Percentiles rank a stretch among this genome's conserved stretches.
Evolutionary conservation across 192 early-diverging fungal species (phyloP).

Genomic region (Coemansia sp.): DNA sequence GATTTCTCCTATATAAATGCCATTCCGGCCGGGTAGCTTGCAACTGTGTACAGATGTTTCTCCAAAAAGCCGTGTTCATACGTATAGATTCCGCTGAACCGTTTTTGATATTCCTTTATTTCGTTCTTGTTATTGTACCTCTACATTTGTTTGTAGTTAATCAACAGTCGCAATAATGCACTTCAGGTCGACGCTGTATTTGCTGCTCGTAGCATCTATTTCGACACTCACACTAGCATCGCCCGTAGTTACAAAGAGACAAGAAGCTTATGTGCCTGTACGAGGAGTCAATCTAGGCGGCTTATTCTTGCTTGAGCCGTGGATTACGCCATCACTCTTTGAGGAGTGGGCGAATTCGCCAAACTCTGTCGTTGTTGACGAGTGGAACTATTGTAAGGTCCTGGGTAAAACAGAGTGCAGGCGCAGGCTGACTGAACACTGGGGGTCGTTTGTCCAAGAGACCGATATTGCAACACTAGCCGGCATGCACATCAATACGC

Average conservation of each 20-base stretch:
- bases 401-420: constrained; percentile 60
- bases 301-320: constrained; percentile 68
- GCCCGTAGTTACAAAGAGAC: background rate
- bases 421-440: constrained; percentile 57
- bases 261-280: constrained; percentile 32
- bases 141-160: constrained; percentile 3
- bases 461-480: constrained; percentile 59
- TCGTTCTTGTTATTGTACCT: constrained; percentile 4
- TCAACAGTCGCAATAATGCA: background rate
- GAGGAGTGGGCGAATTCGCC: constrained; percentile 36
- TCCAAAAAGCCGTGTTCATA: background rate
- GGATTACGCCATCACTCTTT: constrained; percentile 58
- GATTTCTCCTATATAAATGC: constrained; percentile 1
- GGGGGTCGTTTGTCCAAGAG: constrained; percentile 62
- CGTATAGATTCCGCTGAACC: background rate
- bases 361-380: constrained; percentile 55
- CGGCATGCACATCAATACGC: constrained; percentile 61
- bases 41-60: background rate
- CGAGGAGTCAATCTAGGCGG: constrained; percentile 74
- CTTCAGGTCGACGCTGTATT: background rate
- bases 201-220: background rate
- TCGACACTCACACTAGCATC: background rate
- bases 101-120: background rate
- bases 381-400: constrained; percentile 61
- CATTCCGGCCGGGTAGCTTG: background rate